phyloP scores from a whole-genome alignment of 2,329 filamentous ascomycete genomes.

The Nemania sp. region DNA sequence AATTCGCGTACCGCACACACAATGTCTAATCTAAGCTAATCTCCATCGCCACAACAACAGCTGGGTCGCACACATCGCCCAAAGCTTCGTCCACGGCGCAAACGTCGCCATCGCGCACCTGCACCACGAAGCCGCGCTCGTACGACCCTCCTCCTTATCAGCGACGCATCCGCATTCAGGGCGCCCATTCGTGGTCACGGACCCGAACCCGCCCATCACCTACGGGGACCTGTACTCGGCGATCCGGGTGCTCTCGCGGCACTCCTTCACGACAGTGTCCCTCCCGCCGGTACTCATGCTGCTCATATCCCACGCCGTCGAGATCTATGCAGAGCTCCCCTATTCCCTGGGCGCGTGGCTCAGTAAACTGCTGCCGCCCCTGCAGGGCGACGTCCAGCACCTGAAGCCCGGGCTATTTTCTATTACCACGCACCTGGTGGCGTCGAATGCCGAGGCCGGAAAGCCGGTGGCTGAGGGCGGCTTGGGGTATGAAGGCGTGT shows the following conservation, averaged over 20 bases:
- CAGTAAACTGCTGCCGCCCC: slow-evolving; percentile 36
- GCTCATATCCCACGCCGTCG: slow-evolving; percentile 42
- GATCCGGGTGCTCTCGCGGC: slow-evolving; percentile 41
- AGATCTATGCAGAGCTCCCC: slow-evolving; percentile 43
- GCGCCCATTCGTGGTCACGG: slow-evolving; percentile 46
- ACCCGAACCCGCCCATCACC: slow-evolving; percentile 47
- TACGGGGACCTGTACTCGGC: slow-evolving; percentile 44
- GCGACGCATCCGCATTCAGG: slow-evolving; percentile 40
- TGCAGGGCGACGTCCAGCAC: slow-evolving; percentile 42
- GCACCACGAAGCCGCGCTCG: slow-evolving; percentile 46
- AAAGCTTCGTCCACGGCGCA: slow-evolving; percentile 46
- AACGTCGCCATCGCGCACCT: slow-evolving; percentile 49
- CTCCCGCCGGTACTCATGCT: slow-evolving; percentile 43
- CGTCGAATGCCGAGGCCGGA: slow-evolving; percentile 39
- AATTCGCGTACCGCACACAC: not conserved
- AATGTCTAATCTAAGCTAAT: slow-evolving; percentile 7
- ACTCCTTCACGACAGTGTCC: slow-evolving; percentile 40
- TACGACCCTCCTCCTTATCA: slow-evolving; percentile 33
- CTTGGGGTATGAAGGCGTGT: slow-evolving; percentile 44
- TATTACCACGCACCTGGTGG: slow-evolving; percentile 46
- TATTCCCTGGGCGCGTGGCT: slow-evolving; percentile 28
- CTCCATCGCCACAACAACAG: slow-evolving; percentile 27
- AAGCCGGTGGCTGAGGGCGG: slow-evolving; percentile 43
- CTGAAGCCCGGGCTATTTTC: slow-evolving; percentile 47
- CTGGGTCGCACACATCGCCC: slow-evolving; percentile 45